Base-by-base conservation (phyloP, 129 eudicot species). In the Helichrysum umbraculigerum region DNA sequence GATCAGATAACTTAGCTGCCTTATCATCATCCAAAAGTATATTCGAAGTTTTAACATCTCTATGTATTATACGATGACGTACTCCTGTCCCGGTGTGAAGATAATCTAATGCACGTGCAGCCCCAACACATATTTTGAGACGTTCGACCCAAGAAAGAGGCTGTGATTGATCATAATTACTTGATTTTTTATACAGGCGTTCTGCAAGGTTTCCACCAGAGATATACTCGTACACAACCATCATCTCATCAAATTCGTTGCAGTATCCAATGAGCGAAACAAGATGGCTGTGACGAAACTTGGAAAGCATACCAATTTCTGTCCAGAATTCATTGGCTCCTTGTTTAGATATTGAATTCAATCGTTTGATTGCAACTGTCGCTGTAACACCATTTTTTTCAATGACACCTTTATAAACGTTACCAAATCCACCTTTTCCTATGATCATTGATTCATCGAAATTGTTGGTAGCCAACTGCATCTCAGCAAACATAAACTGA, bases 31-130 rank as follows among this genome's bases (percentile, higher is more conserved):
- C 87, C 50, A 86, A 42, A 7, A 86, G 72, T 5, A 86, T 86
- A 33, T 86, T 86, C 15, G 90, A 60, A 59, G 73, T 83, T 78
- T 83, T 86, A 7, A 86, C 87, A n/a, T 86, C 91, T 3, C 91
- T 34, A 58, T 87, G 88, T 67, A 87, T 84, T 29, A 81, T 76
- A 19, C 83, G 35, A 7, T 78, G 73, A 28, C 59, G 6, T 20
- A 35, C 39, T 0, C 81, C 52, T 7, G 82, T 84, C n/a, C 84
- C 84, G 0, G 87, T 84, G 69, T 84, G 87, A 71, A 84, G 87
- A 21, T 79, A 84, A 14, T 84, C 84, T 16, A 80, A 71, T 0
- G 70, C 87, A 47, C 81, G 84, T 4, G 87, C 82, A 6, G 79
- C 82, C 57, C 82, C 84, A 0, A 84, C 33, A 19, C 87, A 84